A percentile compares a stretch with the other conserved stretches of the same genome.
phyloP scores from a whole-genome alignment of 73 alveolate genomes.

The Stentor coeruleus region DNA sequence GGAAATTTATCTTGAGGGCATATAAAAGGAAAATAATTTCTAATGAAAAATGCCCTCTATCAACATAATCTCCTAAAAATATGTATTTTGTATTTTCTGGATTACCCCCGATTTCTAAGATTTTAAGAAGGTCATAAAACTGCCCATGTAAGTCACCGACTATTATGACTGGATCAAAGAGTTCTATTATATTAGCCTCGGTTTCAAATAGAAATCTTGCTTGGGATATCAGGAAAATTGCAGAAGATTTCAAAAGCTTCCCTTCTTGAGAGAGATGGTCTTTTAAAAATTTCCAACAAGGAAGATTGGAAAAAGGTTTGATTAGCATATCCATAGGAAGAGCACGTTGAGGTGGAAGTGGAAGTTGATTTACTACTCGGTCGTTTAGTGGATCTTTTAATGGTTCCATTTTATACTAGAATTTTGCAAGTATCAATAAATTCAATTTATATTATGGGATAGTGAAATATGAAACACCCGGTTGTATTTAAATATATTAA shows the following conservation, averaged over 20 bases:
- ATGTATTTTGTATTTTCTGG: conserved; percentile 41
- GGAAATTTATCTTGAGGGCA: conserved; percentile 61
- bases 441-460: too few relatives aligned
- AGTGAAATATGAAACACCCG: too few relatives aligned
- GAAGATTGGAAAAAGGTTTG: conserved; percentile 17
- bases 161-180: conserved; percentile 53
- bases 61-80: conserved; percentile 90
- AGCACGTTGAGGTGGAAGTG: neutral
- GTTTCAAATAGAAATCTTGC: conserved; percentile 28
- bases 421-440: too few relatives aligned
- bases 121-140: conserved; percentile 59
- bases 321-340: neutral
- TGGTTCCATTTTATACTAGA: too few relatives aligned
- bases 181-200: conserved; percentile 52
- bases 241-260: conserved; percentile 36
- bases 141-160: conserved; percentile 85
- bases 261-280: conserved; percentile 63
- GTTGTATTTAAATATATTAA: too few relatives aligned
- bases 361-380: neutral
- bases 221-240: conserved; percentile 30
- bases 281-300: conserved; percentile 56
- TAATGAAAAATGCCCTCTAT: conserved; percentile 63
- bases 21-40: conserved; percentile 44
- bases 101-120: conserved; percentile 59
- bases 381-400: neutral